phyloP scores from a whole-genome alignment of 1,139 yeast genomes.

The Pneumocystis wakefieldiae region DNA sequence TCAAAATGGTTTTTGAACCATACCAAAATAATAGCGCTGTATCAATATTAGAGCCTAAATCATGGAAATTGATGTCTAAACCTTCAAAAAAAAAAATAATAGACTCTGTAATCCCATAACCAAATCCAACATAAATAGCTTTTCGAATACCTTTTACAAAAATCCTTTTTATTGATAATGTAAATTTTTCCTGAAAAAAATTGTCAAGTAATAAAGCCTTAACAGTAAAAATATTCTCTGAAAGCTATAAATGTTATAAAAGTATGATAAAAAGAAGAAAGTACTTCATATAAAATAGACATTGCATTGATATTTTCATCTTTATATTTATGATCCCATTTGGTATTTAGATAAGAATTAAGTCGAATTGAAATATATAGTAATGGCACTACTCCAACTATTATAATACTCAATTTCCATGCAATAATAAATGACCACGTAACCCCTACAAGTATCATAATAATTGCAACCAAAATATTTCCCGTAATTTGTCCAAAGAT shows the following conservation, averaged over 20 bases:
- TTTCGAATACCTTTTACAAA: constrained; percentile 22
- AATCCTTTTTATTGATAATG: background rate
- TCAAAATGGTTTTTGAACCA: constrained; percentile 56
- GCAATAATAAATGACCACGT: constrained; percentile 70
- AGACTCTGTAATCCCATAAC: constrained; percentile 6
- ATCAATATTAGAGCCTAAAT: background rate
- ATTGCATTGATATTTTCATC: constrained; percentile 41
- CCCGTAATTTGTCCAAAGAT: constrained; percentile 45
- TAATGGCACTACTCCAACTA: constrained; percentile 56
- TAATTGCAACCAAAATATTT: constrained; percentile 26
- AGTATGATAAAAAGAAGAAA: background rate
- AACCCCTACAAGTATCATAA: constrained; percentile 44
- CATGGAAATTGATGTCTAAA: background rate
- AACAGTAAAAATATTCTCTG: background rate
- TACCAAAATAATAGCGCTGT: constrained; percentile 56
- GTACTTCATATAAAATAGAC: constrained; percentile 36
- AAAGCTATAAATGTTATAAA: constrained; percentile 4
- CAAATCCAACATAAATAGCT: constrained; percentile 35
- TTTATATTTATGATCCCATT: constrained; percentile 47
- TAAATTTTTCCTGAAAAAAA: background rate
- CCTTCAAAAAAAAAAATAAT: constrained; percentile 5
- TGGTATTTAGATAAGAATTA: constrained; percentile 39
- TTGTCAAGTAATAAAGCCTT: constrained; percentile 24
- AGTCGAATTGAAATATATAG: constrained; percentile 37
- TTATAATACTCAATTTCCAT: constrained; percentile 76